Base-by-base conservation (phyloP, 768 basidiomycete species). In the Austroboletus eburneus region DNA sequence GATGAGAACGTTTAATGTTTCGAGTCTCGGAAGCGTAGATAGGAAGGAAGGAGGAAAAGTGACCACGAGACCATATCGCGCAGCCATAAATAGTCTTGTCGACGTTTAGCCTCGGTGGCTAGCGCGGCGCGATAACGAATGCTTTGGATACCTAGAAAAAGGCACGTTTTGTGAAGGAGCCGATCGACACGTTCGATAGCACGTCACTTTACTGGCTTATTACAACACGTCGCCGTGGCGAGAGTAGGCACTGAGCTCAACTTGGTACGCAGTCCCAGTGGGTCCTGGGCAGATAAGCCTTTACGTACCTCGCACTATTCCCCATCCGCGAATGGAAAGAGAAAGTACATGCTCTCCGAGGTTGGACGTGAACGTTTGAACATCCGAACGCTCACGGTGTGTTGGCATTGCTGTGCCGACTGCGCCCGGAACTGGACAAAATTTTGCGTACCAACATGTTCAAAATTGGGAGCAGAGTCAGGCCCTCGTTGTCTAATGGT, bases 401-500 rank as follows among this genome's bases (percentile, higher is more conserved):
- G n/a, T n/a, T n/a, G n/a, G n/a, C n/a, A n/a, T n/a, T n/a, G n/a
- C n/a, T n/a, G n/a, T n/a, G n/a, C n/a, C n/a, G n/a, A n/a, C n/a
- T n/a, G n/a, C n/a, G n/a, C n/a, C n/a, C n/a, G n/a, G n/a, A n/a
- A n/a, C n/a, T n/a, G n/a, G n/a, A n/a, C n/a, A n/a, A n/a, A n/a
- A n/a, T n/a, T n/a, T n/a, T n/a, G n/a, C n/a, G n/a, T n/a, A n/a
- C n/a, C 38, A 43, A 42, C n/a, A 34, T 6, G n/a, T 43, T 35
- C 20, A 38, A n/a, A 24, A 6, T 6, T 9, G 10, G 0, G 16
- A 14, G 7, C n/a, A 17, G 13, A 30, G n/a, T 4, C 23, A 59
- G 52, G 84, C 83, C 83, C 84, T 75, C 76, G 79, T 86, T 83
- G 84, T 85, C 83, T 86, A 85, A 86, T 86, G 84, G 84, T 73